Percentiles rank a stretch among this genome's conserved stretches.
Conservation (phyloP, 2,329 filamentous ascomycete species). For the Aspergillus tanneri region DNA sequence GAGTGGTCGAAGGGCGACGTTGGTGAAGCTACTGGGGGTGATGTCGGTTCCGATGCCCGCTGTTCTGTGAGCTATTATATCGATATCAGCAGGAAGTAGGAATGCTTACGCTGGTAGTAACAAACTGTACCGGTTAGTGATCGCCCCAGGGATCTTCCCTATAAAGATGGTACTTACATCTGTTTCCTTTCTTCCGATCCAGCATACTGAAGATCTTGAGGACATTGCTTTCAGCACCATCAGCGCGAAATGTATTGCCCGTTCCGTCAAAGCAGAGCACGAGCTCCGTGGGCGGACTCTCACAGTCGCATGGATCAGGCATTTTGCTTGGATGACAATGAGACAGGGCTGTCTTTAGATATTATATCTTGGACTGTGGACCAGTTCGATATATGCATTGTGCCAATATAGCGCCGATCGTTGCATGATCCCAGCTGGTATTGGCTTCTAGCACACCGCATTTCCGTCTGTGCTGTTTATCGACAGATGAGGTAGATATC, state of each 20-base stretch:
- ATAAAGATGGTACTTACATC: slow-evolving; percentile 15
- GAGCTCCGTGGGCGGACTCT: slow-evolving; percentile 17
- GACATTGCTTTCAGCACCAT: slow-evolving; percentile 44
- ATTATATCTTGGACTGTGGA: too few relatives aligned
- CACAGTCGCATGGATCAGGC: neutral
- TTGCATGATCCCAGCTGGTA: too few relatives aligned
- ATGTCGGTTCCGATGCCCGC: slow-evolving; percentile 23
- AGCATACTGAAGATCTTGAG: slow-evolving; percentile 44
- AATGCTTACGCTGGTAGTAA: slow-evolving; percentile 23
- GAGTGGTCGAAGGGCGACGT: slow-evolving; percentile 12
- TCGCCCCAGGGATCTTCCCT: too few relatives aligned
- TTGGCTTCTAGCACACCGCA: too few relatives aligned
- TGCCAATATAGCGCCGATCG: too few relatives aligned
- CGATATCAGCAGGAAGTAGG: neutral
- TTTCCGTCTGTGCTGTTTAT: too few relatives aligned
- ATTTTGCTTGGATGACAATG: too few relatives aligned
- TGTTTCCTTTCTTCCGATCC: slow-evolving; percentile 28
- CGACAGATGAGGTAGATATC: too few relatives aligned
- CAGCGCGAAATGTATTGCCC: slow-evolving; percentile 40
- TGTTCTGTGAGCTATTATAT: neutral
- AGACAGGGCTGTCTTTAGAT: too few relatives aligned
- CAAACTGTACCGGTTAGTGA: too few relatives aligned
- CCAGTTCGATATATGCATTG: too few relatives aligned
- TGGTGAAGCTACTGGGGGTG: slow-evolving; percentile 12
- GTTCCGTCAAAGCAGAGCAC: slow-evolving; percentile 45